Conservation (phyloP, 768 basidiomycete genomes). For the Russula virescens region DNA sequence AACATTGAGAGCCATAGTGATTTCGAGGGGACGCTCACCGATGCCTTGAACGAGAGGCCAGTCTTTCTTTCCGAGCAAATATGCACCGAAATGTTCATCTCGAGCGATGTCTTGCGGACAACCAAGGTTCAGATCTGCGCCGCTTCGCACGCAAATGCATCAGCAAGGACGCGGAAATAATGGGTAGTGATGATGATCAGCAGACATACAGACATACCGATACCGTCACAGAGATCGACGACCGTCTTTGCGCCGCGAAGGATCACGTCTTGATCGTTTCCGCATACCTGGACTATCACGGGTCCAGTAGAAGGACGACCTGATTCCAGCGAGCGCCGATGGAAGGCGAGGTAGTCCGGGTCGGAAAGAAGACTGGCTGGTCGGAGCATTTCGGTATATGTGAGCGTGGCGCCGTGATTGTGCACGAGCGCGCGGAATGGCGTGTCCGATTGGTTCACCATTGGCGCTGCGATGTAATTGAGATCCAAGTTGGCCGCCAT, state of each 20-base stretch:
- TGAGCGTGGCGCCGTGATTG: constrained; percentile 56
- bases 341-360: constrained; percentile 56
- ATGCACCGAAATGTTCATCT: constrained; percentile 66
- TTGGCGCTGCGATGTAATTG: constrained; percentile 56
- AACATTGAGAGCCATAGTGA: background rate
- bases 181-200: too few relatives aligned
- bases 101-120: constrained; percentile 70
- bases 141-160: constrained; percentile 15
- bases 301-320: constrained; percentile 34
- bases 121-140: constrained; percentile 70
- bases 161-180: background rate
- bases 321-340: constrained; percentile 49
- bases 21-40: constrained; percentile 37
- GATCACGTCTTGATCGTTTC: constrained; percentile 58
- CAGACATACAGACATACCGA: too few relatives aligned
- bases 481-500: constrained; percentile 24
- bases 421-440: constrained; percentile 63
- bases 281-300: constrained; percentile 68
- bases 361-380: constrained; percentile 58
- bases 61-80: constrained; percentile 66
- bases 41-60: constrained; percentile 64
- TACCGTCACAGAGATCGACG: constrained; percentile 56
- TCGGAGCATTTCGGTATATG: constrained; percentile 75
- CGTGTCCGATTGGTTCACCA: constrained; percentile 77
- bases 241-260: constrained; percentile 57